Conservation (phyloP, 768 basidiomycete genomes). For the Cyathus striatus region DNA sequence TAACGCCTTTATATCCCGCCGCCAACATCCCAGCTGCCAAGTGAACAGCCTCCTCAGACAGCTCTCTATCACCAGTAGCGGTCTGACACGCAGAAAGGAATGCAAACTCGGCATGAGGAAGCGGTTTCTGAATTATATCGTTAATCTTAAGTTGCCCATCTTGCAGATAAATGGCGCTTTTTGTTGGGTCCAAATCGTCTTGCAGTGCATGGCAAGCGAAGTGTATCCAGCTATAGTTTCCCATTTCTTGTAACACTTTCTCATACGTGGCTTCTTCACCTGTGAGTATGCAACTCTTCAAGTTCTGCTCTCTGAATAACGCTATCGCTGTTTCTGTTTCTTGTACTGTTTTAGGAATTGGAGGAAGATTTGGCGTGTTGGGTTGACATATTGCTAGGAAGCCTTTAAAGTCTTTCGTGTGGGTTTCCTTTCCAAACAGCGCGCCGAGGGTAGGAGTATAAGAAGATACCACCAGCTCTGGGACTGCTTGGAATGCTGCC, state of each 20-base stretch:
- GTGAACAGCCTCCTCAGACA: constrained; percentile 26
- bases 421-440: background rate
- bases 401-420: background rate
- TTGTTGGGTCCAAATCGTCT: constrained; percentile 14
- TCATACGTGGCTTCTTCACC: constrained; percentile 6
- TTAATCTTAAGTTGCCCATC: constrained; percentile 13
- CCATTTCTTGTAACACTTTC: constrained; percentile 5
- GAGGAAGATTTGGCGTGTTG: background rate
- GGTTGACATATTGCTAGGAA: background rate
- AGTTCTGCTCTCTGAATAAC: background rate
- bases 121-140: constrained; percentile 13
- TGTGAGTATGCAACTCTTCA: constrained; percentile 5
- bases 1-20: constrained; percentile 23
- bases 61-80: constrained; percentile 22
- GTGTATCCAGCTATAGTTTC: constrained; percentile 21
- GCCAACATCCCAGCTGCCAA: constrained; percentile 36
- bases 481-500: constrained; percentile 10
- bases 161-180: constrained; percentile 14
- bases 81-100: constrained; percentile 46
- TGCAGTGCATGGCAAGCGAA: constrained; percentile 33
- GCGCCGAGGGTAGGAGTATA: background rate
- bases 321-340: background rate
- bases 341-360: background rate
- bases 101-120: constrained; percentile 25
- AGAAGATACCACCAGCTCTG: constrained; percentile 8